A percentile compares a stretch with the other conserved stretches of the same genome.
Evolutionary conservation across 78 protist genomes (phyloP).

Genomic region (Salpingoeca rosetta): DNA sequence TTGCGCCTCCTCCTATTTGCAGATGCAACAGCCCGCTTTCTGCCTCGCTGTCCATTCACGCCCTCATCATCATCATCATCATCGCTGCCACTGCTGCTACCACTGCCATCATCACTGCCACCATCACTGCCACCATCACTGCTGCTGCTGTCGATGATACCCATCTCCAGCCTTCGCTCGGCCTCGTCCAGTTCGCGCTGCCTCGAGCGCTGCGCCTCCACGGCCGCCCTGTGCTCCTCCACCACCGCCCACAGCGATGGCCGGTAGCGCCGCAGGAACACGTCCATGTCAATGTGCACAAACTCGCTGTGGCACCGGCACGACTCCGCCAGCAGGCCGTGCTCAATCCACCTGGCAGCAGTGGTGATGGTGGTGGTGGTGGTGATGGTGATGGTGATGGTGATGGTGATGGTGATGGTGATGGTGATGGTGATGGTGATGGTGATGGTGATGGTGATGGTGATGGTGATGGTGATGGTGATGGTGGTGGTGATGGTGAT

Average conservation of each 20-base stretch:
- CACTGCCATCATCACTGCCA: too few species aligned
- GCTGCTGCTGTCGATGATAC: too few species aligned
- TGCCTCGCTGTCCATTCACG: too few species aligned
- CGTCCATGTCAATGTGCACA: conserved; percentile 15
- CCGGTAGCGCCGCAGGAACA: conserved; percentile 2
- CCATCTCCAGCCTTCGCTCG: too few species aligned
- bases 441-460: not conserved
- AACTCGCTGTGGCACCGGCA: conserved; percentile 12
- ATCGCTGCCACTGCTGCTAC: too few species aligned
- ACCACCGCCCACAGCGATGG: not conserved
- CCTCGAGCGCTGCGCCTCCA: too few species aligned
- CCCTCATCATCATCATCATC: too few species aligned
- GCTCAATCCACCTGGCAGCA: not conserved
- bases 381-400: not conserved
- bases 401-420: not conserved
- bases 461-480: not conserved
- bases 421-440: not conserved
- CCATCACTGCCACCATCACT: too few species aligned
- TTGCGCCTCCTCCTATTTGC: too few species aligned
- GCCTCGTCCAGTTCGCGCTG: too few species aligned
- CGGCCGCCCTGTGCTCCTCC: not conserved
- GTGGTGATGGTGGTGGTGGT: not conserved
- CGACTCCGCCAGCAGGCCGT: not conserved
- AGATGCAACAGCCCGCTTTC: too few species aligned
- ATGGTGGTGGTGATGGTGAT: not conserved